Base-by-base conservation (phyloP, 2,329 filamentous ascomycete genomes). In the Alternaria dauci region DNA sequence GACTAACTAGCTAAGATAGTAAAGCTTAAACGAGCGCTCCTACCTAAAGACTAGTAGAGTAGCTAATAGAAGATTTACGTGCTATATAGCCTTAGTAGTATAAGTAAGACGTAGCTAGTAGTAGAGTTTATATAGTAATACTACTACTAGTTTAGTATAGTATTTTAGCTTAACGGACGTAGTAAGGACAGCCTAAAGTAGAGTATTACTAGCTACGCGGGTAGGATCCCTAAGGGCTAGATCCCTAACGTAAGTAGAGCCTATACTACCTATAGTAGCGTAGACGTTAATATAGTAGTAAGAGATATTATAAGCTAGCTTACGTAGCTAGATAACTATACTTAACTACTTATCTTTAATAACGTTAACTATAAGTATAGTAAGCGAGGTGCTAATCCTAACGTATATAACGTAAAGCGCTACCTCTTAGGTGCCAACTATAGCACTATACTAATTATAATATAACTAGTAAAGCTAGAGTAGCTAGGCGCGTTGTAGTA, bases 101-200 rank as follows among this genome's bases (percentile, higher is more conserved):
- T 74, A 38, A 68, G 69, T 50, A 73, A 73, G 59, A 71, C 69
- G 30, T 66, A 73, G 57, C 57, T 73, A 1, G 65, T 63, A 16
- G 64, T 69, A 2, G 68, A 71, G 58, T 73, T 70, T 46, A 65
- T 63, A 16, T 61, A 61, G 25, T 60, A 55, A 52, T 58, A 71
- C 53, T 55, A 66, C 8, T 25, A 23, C 42, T 42, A 14, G 20
- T 68, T 66, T 44, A 70, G 56, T 25, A 20, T 32, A 6, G 47
- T 70, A 16, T 61, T 65, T 43, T 67, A 61, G 67, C 63, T 70
- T n/a, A 51, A 70, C 44, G 59, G 64, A 28, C 47, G 41, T 32
- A 65, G 52, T 1, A 51, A 68, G 51, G 55, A 36, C 18, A 63
- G 41, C 25, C 47, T 70, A 14, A 66, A 64, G 51, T 59, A 63